A percentile compares a stretch with the other conserved stretches of the same genome.
These are phyloP conservation scores for Diaporthe capsici DNA, from an alignment of 2,329 filamentous ascomycete species.

Conservation along the genomic window DNA sequence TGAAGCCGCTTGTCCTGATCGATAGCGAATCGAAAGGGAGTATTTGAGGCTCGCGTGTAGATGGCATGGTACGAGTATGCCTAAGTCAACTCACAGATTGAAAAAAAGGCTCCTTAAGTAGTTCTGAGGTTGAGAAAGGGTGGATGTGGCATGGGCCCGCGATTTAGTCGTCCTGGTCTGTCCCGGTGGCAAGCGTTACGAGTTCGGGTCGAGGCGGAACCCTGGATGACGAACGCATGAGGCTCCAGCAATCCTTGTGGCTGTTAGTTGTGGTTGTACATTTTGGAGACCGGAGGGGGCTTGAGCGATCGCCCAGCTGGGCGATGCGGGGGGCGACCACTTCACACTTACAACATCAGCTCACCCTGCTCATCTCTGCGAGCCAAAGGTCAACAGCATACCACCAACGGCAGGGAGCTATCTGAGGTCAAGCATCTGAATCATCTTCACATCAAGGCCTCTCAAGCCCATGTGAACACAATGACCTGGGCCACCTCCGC, in stretches of 20 bases:
- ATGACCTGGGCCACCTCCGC: constrained; percentile 24
- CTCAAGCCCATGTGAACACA: neutral
- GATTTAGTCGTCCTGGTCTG: neutral
- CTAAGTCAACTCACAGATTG: neutral
- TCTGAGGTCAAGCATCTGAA: neutral
- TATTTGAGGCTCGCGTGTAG: neutral
- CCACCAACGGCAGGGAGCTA: neutral
- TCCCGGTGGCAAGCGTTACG: neutral
- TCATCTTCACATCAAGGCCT: neutral
- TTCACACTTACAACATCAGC: constrained; percentile 5
- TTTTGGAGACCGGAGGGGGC: neutral
- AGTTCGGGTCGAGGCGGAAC: neutral
- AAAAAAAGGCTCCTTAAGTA: neutral
- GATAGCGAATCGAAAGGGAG: neutral
- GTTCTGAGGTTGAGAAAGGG: neutral
- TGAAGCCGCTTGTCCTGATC: neutral
- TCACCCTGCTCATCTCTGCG: neutral
- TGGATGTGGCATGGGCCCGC: neutral
- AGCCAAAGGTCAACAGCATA: neutral
- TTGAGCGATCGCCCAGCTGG: constrained; percentile 12
- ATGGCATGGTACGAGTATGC: neutral
- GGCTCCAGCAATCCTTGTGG: neutral
- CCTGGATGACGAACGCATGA: too few species aligned
- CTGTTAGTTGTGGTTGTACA: neutral
- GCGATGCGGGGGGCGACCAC: neutral